phyloP scores from a whole-genome alignment of 2,329 filamentous ascomycete species.

The Trichoderma sp. region DNA sequence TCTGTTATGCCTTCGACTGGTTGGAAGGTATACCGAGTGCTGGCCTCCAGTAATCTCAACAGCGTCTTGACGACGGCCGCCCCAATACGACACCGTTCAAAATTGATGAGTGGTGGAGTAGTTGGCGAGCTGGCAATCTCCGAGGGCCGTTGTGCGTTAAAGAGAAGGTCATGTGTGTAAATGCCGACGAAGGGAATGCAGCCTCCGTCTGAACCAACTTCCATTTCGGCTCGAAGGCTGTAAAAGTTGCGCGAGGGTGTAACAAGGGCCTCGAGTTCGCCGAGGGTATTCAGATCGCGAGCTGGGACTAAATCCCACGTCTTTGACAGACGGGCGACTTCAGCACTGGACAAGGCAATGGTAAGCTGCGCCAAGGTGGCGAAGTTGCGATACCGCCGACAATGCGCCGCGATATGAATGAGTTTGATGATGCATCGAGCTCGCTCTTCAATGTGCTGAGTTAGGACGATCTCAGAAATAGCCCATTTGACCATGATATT shows the following conservation, averaged over 20 bases:
- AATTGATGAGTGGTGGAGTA: conserved; percentile 71
- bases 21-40: conserved; percentile 68
- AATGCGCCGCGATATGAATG: conserved; percentile 76
- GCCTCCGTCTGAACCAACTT: conserved; percentile 61
- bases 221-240: conserved; percentile 76
- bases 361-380: conserved; percentile 80
- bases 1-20: conserved; percentile 75
- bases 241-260: conserved; percentile 77
- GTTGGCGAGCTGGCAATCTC: conserved; percentile 66
- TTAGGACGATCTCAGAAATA: conserved; percentile 74
- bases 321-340: conserved; percentile 62
- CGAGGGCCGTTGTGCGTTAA: conserved; percentile 74
- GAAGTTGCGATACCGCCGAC: conserved; percentile 74
- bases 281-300: conserved; percentile 62
- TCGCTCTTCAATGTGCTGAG: conserved; percentile 66
- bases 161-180: conserved; percentile 80
- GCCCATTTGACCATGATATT: conserved; percentile 88
- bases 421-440: conserved; percentile 75
- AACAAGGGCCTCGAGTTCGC: conserved; percentile 67
- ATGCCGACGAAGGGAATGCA: conserved; percentile 83
- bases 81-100: conserved; percentile 74
- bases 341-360: conserved; percentile 71
- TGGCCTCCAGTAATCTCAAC: conserved; percentile 73
- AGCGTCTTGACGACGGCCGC: conserved; percentile 77
- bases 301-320: conserved; percentile 71